Evolutionary conservation across 331 rosid species (phyloP), one percentile per base, ranked within the genome.

Genomic region (Saraca asoca): DNA sequence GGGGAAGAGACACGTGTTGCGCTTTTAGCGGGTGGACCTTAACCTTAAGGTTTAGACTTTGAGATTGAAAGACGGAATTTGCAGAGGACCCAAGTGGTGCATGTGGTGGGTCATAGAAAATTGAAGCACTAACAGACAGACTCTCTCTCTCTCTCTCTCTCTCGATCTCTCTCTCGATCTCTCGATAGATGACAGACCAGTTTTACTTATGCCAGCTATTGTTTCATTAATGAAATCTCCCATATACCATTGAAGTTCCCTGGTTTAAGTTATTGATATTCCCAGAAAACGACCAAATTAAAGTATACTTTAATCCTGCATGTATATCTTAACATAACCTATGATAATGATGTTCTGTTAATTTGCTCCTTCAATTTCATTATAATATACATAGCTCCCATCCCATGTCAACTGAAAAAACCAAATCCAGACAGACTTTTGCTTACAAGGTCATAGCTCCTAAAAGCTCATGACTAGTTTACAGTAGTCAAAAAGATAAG

Each of bases 41-140:
- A 77, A 33, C 48, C 62, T 74, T 67, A 57, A 73, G 75, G 66
- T 70, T 58, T 53, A 58, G 66, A 58, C 63, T 71, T 70, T 29
- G 29, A 10, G 49, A 61, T 66, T 75, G 64, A 85, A 78, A 71
- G 75, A 69, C 69, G 58, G 80, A 81, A 61, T 81, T 59, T 73
- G 79, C 78, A 73, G 86, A 52, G 19, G 74, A 46, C 51, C 64
- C 66, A 70, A 74, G 85, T 53, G 82, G 80, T 68, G 86, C 89
- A 81, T 81, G 91, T 87, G 94, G 89, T 71, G 73, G 81, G 81
- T 73, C 83, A 65, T 85, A 78, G 78, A 88, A 81, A 81, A 70
- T 71, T 81, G 85, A 79, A 81, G 57, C 82, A 72, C 68, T 48
- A 38, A 18, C 72, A 9, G 35, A 51, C 75, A 33, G 62, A 46